Base-by-base conservation (phyloP, 148 eudicot species). In the Chenopodium suecicum region DNA sequence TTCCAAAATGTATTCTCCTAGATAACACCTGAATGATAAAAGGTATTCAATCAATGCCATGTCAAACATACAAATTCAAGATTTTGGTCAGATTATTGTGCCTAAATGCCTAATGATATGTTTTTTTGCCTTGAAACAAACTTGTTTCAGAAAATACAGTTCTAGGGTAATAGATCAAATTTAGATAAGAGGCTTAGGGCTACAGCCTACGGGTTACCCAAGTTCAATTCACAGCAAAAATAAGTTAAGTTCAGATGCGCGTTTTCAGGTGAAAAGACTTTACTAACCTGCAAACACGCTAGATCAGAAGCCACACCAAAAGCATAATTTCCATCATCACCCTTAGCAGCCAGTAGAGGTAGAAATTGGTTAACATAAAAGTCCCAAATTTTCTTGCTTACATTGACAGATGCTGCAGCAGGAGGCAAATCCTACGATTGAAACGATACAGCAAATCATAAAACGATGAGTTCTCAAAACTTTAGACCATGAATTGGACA, bases 1-100 rank as follows among this genome's bases (percentile, higher is more conserved):
- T 95, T 54, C 99, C 99, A 46, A 78, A 89, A 81, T 95, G 99
- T 83, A 95, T 95, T 75, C 99, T 91, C 83, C 91, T 92, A 4
- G 99, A 94, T 52, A 95, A 80, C 27, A 94, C 94, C 98, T 95
- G 82, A 70, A 86, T 78, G n/a, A 5, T 29, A 58, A 74, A 50
- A 2, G 3, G 54, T 50, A 11, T 9, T 13, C 54, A 50, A 56
- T 56, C 62, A 56, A 56, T 56, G 22, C 22, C 62, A 12, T 56
- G 1, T 14, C 22, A 56, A 56, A 9, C 54, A 50, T 50, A 2
- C 16, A 11, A 9, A 50, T 50, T 50, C 54, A 50, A 11, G 54
- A 2, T 50, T 50, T 50, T 50, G 54, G 54, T 9, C 54, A 50
- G 3, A 2, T 12, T 6, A 41, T 41, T 6, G 44, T 34, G 37